A percentile compares a stretch with the other conserved stretches of the same genome.
Evolutionary conservation across 257 asterid species (phyloP).

Genomic region (Solanum okadae): DNA sequence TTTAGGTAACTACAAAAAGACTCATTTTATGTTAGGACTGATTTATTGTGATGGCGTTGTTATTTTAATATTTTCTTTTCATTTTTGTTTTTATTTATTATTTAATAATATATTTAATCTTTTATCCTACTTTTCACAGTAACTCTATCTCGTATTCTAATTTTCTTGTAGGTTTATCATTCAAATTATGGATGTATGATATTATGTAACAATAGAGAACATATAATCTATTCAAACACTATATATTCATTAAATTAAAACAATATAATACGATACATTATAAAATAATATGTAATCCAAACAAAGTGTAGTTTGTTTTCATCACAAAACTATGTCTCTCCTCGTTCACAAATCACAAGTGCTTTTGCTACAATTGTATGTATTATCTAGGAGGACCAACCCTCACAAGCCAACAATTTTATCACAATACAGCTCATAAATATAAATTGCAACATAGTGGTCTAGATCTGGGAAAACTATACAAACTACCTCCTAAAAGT

Average conservation of each 20-base stretch:
- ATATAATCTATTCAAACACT: too few species aligned
- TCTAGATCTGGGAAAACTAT: not conserved
- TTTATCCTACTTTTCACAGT: too few species aligned
- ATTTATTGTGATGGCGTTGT: too few species aligned
- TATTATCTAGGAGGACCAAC: not conserved
- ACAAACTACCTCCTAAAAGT: not conserved
- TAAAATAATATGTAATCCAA: not conserved
- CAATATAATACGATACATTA: too few species aligned
- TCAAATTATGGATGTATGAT: too few species aligned
- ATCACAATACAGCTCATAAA: not conserved
- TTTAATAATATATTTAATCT: too few species aligned
- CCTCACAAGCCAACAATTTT: not conserved
- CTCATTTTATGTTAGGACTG: too few species aligned
- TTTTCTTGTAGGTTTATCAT: not conserved
- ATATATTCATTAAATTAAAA: too few species aligned
- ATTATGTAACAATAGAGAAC: too few species aligned
- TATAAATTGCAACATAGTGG: not conserved
- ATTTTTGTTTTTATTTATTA: too few species aligned
- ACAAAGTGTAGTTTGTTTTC: not conserved
- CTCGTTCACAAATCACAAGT: not conserved
- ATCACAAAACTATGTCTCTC: not conserved
- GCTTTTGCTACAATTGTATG: not conserved
- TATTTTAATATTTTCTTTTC: too few species aligned
- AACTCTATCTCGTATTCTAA: too few species aligned
- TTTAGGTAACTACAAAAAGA: not conserved